Evolutionary conservation across 495 filamentous ascomycete genomes (phyloP).

Genomic region (Oidiodendron maius): DNA sequence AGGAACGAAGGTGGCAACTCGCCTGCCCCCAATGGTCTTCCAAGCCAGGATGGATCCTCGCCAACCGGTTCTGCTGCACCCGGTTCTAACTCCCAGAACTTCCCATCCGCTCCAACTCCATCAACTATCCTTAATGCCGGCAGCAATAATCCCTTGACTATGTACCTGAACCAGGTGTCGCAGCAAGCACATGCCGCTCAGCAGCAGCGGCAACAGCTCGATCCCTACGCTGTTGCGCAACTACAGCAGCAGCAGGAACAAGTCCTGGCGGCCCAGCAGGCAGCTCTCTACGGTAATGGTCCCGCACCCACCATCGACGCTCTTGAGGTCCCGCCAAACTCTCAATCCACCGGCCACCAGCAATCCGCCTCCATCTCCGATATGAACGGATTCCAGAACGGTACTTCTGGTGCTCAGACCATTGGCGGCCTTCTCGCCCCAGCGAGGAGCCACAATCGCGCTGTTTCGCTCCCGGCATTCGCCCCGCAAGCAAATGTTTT

Average conservation of each 20-base stretch:
- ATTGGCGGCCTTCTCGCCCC: slow-evolving; percentile 74
- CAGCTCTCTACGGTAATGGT: slow-evolving; percentile 50
- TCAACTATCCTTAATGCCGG: slow-evolving; percentile 72
- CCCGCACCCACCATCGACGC: slow-evolving; percentile 36
- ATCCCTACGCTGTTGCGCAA: slow-evolving; percentile 39
- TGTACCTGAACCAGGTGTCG: slow-evolving; percentile 85
- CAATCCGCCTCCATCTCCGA: slow-evolving; percentile 55
- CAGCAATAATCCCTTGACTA: slow-evolving; percentile 82
- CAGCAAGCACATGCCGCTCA: slow-evolving; percentile 56
- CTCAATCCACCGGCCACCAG: slow-evolving; percentile 43
- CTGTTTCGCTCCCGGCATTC: slow-evolving; percentile 73
- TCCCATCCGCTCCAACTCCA: slow-evolving; percentile 40
- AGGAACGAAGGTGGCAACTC: slow-evolving; percentile 61
- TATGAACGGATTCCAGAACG: slow-evolving; percentile 42
- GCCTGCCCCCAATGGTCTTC: slow-evolving; percentile 40
- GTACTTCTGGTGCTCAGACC: slow-evolving; percentile 56
- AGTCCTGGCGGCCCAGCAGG: slow-evolving; percentile 51
- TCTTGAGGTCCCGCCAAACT: slow-evolving; percentile 24
- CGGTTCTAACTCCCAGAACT: slow-evolving; percentile 19
- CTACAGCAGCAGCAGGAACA: slow-evolving; percentile 65
- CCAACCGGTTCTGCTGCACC: slow-evolving; percentile 40
- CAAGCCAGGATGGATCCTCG: slow-evolving; percentile 52
- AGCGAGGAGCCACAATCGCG: slow-evolving; percentile 66
- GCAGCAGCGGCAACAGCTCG: slow-evolving; percentile 50
- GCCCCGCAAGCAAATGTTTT: slow-evolving; percentile 30